A percentile compares a stretch with the other conserved stretches of the same genome.
phyloP scores from a whole-genome alignment of 208 protist species.

The Novymonas esmeraldas region DNA sequence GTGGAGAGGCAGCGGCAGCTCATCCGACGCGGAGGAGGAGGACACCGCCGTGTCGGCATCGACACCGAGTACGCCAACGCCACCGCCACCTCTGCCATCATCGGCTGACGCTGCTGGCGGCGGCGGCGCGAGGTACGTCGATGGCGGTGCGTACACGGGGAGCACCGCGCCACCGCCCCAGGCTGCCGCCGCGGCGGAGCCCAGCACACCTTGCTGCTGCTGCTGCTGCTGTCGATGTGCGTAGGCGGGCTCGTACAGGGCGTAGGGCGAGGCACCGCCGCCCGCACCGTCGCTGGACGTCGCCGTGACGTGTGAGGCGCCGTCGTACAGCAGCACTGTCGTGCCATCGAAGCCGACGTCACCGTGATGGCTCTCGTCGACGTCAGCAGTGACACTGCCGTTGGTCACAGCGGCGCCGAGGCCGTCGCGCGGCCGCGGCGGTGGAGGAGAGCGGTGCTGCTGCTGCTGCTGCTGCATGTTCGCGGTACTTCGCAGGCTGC shows the following conservation, averaged over 20 bases:
- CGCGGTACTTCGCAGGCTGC: no score
- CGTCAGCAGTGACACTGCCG: background rate
- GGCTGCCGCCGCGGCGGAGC: background rate
- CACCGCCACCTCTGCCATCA: background rate
- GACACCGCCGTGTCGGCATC: background rate
- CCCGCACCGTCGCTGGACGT: background rate
- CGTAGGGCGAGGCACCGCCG: conserved; percentile 1
- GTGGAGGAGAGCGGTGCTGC: no score
- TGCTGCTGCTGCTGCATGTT: no score
- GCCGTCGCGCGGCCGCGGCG: no score
- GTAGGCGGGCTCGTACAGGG: conserved; percentile 14
- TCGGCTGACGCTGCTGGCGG: background rate
- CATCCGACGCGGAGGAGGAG: conserved; percentile 10
- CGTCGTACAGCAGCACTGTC: conserved; percentile 16
- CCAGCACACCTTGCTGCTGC: conserved; percentile 9
- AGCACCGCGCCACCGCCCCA: conserved; percentile 9
- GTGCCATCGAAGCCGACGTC: conserved; percentile 28
- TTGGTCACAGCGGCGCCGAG: background rate
- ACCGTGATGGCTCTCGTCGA: background rate
- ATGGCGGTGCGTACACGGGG: background rate
- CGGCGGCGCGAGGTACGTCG: background rate
- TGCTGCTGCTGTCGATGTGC: conserved; percentile 13
- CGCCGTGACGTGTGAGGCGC: background rate
- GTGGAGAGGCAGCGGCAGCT: conserved; percentile 20
- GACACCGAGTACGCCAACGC: background rate